Evolutionary conservation across 495 filamentous ascomycete species (phyloP), one percentile per base, ranked within the genome.

Genomic region (Tirmania nivea): DNA sequence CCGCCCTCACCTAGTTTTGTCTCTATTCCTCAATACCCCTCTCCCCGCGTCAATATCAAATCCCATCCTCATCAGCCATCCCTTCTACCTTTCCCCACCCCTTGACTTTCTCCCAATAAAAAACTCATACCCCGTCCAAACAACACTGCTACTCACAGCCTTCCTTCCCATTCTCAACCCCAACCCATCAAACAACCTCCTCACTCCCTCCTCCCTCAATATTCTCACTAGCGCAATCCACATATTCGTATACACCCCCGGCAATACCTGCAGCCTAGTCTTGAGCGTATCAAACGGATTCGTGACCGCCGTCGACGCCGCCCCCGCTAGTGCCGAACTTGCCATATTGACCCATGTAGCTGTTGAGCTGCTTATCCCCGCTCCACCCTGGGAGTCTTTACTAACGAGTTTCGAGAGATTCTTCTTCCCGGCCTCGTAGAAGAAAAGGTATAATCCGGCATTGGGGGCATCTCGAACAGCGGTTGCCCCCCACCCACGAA

Each of bases 281-380:
- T 97, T 97, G 65, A 96, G 77, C 4, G 86, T 84, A 69, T 97
- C 90, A 58, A 96, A 95, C 1, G 90, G 90, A 67, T 97, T 97
- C 19, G 90, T 93, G 51, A 94, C 73, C 10, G 81, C 78, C 3
- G 86, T 93, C 9, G 84, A 88, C 12, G 88, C 67, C 10, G 80
- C 80, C 19, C 84, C 87, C 25, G 87, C 89, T 2, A 84, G 61
- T 1, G 79, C 76, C 8, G 85, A 87, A 2, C 84, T 86, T 1
- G 75, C 68, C 57, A 94, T 94, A 60, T 97, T 94, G 57, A 97
- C 83, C 0, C 74, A 72, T 0, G 81, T 78, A 4, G 85, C 55
- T 55, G 58, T 57, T 34, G 54, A 35, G 14, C 52, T 48, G 9
- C 55, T 55, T 49, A 58, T 63, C n/a, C 39, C 54, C 25, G 58